Percentiles rank a stretch among this genome's conserved stretches.
These are phyloP conservation scores for Yarrowia sp. DNA, from an alignment of 805 yeast species.

Conservation along the genomic window DNA sequence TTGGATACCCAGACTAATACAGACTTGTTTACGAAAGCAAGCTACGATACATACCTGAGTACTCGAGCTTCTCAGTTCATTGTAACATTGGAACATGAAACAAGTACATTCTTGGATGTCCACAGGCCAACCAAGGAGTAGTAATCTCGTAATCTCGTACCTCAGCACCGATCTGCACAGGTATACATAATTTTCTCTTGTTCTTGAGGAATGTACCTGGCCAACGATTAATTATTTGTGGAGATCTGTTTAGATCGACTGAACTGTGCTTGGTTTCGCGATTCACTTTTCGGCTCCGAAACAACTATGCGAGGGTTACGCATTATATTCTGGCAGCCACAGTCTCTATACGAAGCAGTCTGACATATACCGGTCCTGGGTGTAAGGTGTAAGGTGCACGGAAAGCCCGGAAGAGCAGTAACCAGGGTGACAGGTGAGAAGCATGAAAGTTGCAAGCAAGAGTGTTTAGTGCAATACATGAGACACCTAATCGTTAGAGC, in stretches of 20 bases:
- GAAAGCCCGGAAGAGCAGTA: background rate
- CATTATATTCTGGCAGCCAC: background rate
- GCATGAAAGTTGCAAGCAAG: background rate
- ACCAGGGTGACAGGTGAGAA: background rate
- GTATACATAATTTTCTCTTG: background rate
- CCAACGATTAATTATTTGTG: background rate
- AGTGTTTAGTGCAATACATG: background rate
- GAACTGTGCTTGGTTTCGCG: background rate
- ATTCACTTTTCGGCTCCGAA: background rate
- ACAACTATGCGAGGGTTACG: background rate
- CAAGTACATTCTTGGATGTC: background rate
- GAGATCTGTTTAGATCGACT: conserved; percentile 9
- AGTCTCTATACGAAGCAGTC: background rate
- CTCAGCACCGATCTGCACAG: background rate
- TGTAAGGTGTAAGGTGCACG: background rate
- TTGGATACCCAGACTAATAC: too few relatives aligned
- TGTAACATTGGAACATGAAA: background rate
- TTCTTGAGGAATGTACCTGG: background rate
- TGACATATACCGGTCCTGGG: background rate
- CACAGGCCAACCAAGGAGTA: background rate
- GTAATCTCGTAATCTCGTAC: background rate
- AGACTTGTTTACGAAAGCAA: too few relatives aligned
- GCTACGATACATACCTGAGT: too few relatives aligned
- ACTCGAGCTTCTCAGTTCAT: background rate
- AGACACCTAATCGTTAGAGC: too few relatives aligned